Base-by-base conservation (phyloP, 1,139 yeast genomes). In the Yamadazyma aaseri region DNA sequence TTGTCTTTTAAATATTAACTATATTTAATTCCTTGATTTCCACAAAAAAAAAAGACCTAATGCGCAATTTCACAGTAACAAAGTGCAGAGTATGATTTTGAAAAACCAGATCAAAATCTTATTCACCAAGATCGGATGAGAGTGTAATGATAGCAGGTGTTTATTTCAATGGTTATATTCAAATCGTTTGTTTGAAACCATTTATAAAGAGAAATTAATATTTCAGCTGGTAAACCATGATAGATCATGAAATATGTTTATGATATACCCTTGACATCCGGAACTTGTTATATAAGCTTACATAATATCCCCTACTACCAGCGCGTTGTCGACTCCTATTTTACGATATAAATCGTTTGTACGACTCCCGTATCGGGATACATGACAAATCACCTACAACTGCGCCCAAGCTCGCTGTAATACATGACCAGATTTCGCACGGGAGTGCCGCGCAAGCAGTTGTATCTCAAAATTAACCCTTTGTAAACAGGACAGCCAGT, bases 1-100 rank as follows among this genome's bases (percentile, higher is more conserved):
- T 83, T 36, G 28, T 11, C 8, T 8, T 7, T 9, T 17, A n/a
- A 17, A 15, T 52, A 57, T 58, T 56, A 56, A 52, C 58, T 28
- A 38, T 31, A 20, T 48, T 51, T 50, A 69, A 20, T 21, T 13
- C 26, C 26, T 28, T 20, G 13, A 13, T 28, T 28, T 28, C 26
- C 31, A 28, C 31, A 28, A 28, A 28, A 8, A 22, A 22, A 18
- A 18, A 18, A n/a, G n/a, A n/a, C 8, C 20, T 9, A 7, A 18
- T 18, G 20, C 20, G 20, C 20, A 18, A 6, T 18, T 18, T 18
- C 20, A 18, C 20, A 18, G 20, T 18, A 18, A 18, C 20, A 9
- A 18, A n/a, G 25, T 22, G 12, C 11, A 22, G 25, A 11, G 6
- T 18, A 9, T 18, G 21, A 18, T 18, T 18, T n/a, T n/a, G n/a